Conservation (phyloP, 371 early-diverging fungal species). For the Zychaea mexicana region DNA sequence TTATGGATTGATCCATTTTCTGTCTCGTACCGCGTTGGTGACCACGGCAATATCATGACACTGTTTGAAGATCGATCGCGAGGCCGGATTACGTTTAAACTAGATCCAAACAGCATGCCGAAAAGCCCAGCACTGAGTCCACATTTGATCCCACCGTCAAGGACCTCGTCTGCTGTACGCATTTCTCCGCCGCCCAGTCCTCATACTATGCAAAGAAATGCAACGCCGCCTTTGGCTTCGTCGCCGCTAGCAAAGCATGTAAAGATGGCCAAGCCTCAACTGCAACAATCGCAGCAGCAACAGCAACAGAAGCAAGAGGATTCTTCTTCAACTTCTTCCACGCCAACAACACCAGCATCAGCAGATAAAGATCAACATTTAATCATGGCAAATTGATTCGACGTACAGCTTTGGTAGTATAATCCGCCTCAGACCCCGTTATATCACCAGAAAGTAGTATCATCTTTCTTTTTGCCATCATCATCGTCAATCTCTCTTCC, state of each 20-base stretch:
- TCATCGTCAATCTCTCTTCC: too few relatives aligned
- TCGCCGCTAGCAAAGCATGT: constrained; percentile 25
- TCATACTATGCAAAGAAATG: constrained; percentile 28
- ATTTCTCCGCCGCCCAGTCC: constrained; percentile 60
- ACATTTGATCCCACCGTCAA: constrained; percentile 18
- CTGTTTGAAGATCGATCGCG: constrained; percentile 66
- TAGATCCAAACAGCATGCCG: constrained; percentile 24
- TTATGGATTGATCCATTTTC: constrained; percentile 79
- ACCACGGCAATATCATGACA: constrained; percentile 68
- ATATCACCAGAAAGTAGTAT: too few relatives aligned
- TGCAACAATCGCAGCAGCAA: constrained; percentile 13
- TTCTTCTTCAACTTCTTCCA: constrained; percentile 14
- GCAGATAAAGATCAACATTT: constrained; percentile 1
- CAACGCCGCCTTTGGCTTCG: constrained; percentile 18
- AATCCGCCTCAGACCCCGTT: too few relatives aligned
- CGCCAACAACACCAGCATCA: constrained; percentile 16
- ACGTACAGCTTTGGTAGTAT: too few relatives aligned
- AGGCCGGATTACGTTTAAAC: constrained; percentile 48
- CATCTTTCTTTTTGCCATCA: background rate
- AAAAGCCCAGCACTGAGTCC: constrained; percentile 21
- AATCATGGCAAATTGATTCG: constrained; percentile 23
- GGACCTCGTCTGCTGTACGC: constrained; percentile 46
- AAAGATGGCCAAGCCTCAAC: constrained; percentile 11
- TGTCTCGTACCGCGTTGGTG: constrained; percentile 77
- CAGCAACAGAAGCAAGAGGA: constrained; percentile 13